Evolutionary conservation across 1,139 yeast genomes (phyloP), one percentile per base, ranked within the genome.

Genomic region (Yamadazyma mexicana): DNA sequence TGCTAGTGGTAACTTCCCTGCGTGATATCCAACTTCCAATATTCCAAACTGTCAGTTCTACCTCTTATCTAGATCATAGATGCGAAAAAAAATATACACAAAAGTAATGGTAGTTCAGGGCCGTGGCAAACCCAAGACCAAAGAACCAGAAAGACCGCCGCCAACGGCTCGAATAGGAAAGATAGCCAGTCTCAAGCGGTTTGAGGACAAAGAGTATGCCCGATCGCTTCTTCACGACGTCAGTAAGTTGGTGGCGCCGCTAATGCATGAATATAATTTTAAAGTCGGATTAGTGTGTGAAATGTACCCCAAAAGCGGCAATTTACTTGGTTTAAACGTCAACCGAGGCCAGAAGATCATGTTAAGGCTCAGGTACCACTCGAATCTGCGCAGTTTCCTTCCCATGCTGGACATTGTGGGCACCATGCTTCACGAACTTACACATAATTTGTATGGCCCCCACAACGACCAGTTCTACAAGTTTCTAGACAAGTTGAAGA

Each of bases 401-500:
- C 83, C 91, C 1, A 65, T 84, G 59, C 78, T 82, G 11, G 83
- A 81, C 39, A 63, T 89, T 2, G 56, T 91, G 12, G 96, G 91
- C 0, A 88, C 96, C 0, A 77, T 89, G 79, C 66, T 92, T 9
- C 98, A 92, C 59, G 98, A 92, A 58, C 66, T 92, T 33, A 78
- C 89, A 2, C 98, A 92, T 56, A 91, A 88, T 58, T 56, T 73
- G 22, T 68, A 68, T 52, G 96, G 96, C 0, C 84, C 95, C 0
- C 98, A 92, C 56, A 85, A 92, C 61, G 77, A 67, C 15, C 64
- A 63, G 45, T 92, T 92, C 56, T 87, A 87, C 55, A 66, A 66
- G 38, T 74, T 75, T 40, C 59, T 88, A 50, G 91, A 85, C 40
- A 79, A 76, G 43, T 66, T 87, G 39, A 76, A 75, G 44, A 66